phyloP scores from a whole-genome alignment of 2,329 filamentous ascomycete genomes.

The Graphium sp. region DNA sequence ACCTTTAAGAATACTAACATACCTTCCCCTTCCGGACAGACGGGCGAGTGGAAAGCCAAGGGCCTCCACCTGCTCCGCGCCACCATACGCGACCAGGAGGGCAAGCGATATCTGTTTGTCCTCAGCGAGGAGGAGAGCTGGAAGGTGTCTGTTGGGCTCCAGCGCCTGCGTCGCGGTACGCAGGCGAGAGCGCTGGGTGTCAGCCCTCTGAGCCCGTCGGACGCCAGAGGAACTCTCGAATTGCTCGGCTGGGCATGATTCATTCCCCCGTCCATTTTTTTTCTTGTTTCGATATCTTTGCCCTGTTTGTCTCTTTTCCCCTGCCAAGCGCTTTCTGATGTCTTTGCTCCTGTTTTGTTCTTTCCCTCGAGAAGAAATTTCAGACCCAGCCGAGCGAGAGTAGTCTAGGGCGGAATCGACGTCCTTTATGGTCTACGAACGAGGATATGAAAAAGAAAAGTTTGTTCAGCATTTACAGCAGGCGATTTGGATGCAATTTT shows the following conservation, averaged over 20 bases:
- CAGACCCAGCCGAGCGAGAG: no score
- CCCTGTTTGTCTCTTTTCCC: not conserved
- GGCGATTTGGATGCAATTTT: no score
- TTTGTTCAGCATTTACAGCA: no score
- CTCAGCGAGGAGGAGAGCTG: constrained; percentile 48
- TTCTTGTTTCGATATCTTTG: not conserved
- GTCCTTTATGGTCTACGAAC: not conserved
- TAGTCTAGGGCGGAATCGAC: constrained; percentile 1
- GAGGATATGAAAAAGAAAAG: no score
- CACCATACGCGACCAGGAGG: constrained; percentile 47
- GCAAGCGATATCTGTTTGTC: constrained; percentile 49
- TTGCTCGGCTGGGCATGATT: constrained; percentile 33
- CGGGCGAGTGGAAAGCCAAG: constrained; percentile 34
- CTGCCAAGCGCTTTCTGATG: not conserved
- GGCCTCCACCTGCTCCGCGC: constrained; percentile 47
- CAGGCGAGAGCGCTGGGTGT: constrained; percentile 44
- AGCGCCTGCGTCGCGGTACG: constrained; percentile 40
- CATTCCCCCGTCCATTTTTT: no score
- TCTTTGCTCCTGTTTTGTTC: not conserved
- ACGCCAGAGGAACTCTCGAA: constrained; percentile 38
- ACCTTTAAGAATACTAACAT: constrained; percentile 25
- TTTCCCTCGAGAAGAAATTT: not conserved
- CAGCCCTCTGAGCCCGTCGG: constrained; percentile 33
- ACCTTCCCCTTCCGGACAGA: constrained; percentile 21
- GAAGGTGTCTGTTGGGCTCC: constrained; percentile 48